Percentiles rank a stretch among this genome's conserved stretches.
phyloP scores from a whole-genome alignment of 1,284 basidiomycete genomes.

The Abortiporus biennis region DNA sequence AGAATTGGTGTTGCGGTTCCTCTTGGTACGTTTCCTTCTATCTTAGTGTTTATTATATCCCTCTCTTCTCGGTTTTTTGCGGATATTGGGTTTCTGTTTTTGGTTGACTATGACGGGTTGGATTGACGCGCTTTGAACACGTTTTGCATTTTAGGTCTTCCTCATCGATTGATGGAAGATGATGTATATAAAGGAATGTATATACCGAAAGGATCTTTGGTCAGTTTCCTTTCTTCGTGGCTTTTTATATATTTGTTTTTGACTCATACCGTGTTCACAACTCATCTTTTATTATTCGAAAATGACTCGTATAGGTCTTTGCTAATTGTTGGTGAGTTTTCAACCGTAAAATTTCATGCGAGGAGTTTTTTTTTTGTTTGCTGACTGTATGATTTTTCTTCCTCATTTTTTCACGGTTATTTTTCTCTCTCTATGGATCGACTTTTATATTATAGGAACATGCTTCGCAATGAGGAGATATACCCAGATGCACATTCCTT shows the following conservation, averaged over 20 bases:
- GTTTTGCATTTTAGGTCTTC: slow-evolving; percentile 19
- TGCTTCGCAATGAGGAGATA: slow-evolving; percentile 38
- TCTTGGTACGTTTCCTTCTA: slow-evolving; percentile 23
- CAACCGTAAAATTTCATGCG: too few relatives aligned
- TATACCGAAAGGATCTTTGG: slow-evolving; percentile 27
- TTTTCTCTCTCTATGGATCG: slow-evolving; percentile 28
- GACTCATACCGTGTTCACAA: neutral
- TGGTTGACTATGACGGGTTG: too few relatives aligned
- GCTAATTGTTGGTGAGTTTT: slow-evolving; percentile 28
- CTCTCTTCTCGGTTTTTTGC: slow-evolving; percentile 8
- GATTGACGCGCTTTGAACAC: neutral
- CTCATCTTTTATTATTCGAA: slow-evolving; percentile 26
- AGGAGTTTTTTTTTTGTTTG: neutral
- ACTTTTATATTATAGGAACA: slow-evolving; percentile 28
- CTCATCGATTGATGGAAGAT: slow-evolving; percentile 29
- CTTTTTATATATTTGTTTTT: neutral
- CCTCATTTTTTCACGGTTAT: neutral
- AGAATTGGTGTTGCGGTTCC: slow-evolving; percentile 28
- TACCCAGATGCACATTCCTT: slow-evolving; percentile 42
- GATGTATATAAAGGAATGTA: slow-evolving; percentile 28
- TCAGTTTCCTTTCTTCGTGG: slow-evolving; percentile 10
- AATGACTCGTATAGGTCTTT: slow-evolving; percentile 17
- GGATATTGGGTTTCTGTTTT: neutral
- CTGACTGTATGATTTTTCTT: neutral
- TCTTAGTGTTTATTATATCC: neutral